Conservation (phyloP, 2,329 filamentous ascomycete genomes). For the Calonectria pseudoreteaudii region DNA sequence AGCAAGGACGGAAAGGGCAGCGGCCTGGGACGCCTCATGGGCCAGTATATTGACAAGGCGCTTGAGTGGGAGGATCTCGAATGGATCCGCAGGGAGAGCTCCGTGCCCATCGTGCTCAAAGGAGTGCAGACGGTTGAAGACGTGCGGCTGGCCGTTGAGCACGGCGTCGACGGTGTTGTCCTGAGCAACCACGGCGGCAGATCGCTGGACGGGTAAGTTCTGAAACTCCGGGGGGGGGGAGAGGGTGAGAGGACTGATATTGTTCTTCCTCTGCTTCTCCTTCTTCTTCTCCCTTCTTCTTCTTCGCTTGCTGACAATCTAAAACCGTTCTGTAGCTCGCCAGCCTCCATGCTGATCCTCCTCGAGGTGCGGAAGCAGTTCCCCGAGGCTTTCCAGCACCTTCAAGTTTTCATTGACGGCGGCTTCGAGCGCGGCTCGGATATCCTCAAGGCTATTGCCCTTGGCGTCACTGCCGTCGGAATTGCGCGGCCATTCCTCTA, state of each 20-base stretch:
- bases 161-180: conserved; percentile 65
- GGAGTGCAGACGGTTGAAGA: conserved; percentile 68
- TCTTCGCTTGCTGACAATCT: not conserved
- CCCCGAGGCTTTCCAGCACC: conserved; percentile 60
- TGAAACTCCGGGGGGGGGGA: no score
- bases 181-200: conserved; percentile 70
- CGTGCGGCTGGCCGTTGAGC: conserved; percentile 60
- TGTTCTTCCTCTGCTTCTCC: no score
- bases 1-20: conserved; percentile 65
- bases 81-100: conserved; percentile 61
- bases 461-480: conserved; percentile 66
- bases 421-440: conserved; percentile 66
- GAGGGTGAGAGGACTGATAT: no score
- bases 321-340: conserved; percentile 38
- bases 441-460: conserved; percentile 64
- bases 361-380: conserved; percentile 63
- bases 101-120: conserved; percentile 67
- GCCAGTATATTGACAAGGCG: conserved; percentile 62
- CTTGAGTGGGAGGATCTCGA: conserved; percentile 64
- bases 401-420: conserved; percentile 66
- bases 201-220: conserved; percentile 59
- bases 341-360: conserved; percentile 61
- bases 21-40: conserved; percentile 64
- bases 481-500: conserved; percentile 66
- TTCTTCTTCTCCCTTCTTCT: not conserved